Percentiles rank a stretch among this genome's conserved stretches.
Conservation (phyloP, 169 alveolate genomes). For the Prorocentrum cordatum region DNA sequence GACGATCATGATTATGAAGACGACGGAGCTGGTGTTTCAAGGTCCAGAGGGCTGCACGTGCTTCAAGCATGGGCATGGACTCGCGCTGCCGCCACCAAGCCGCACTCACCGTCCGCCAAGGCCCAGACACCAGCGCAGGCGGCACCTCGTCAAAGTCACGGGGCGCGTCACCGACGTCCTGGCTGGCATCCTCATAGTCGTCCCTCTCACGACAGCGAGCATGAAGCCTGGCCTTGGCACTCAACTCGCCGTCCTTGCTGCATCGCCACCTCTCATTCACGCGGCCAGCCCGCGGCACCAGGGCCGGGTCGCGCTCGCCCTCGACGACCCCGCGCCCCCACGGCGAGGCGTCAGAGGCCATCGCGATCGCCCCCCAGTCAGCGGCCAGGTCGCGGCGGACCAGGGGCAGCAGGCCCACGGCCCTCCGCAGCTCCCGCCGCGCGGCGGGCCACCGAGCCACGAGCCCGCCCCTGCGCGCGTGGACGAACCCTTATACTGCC, state of each 20-base stretch:
- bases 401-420: not conserved
- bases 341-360: slow-evolving; percentile 14
- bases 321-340: slow-evolving; percentile 28
- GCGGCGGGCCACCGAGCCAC: not conserved
- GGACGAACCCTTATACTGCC: not conserved
- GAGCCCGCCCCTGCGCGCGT: not conserved
- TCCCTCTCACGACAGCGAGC: not conserved
- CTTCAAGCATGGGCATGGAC: not conserved
- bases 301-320: not conserved
- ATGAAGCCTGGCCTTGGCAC: not conserved
- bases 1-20: not conserved
- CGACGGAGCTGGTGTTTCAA: not conserved
- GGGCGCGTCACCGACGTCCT: too few species aligned
- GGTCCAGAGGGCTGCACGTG: not conserved
- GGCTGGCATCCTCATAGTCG: too few species aligned
- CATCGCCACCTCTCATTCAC: not conserved
- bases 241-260: not conserved
- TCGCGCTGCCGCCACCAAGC: not conserved
- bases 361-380: not conserved
- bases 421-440: slow-evolving; percentile 9
- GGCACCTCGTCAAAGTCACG: too few species aligned
- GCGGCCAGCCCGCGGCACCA: not conserved
- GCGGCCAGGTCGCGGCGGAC: not conserved
- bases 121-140: not conserved
- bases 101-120: not conserved